phyloP scores from a whole-genome alignment of 345 rosid genomes.

The Ceriops decandra region DNA sequence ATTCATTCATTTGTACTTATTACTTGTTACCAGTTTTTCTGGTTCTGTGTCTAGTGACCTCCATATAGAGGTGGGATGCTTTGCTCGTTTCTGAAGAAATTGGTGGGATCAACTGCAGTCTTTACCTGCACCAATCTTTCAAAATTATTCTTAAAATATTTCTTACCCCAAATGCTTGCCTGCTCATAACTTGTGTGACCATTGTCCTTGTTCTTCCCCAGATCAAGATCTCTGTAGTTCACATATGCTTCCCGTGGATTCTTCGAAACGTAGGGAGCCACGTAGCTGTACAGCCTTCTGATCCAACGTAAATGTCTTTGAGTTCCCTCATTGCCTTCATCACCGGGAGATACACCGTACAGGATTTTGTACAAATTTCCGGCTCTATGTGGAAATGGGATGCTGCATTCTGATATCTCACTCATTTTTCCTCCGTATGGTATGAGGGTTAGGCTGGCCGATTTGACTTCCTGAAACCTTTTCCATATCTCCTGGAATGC shows the following conservation, averaged over 20 bases:
- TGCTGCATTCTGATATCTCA: constrained; percentile 34
- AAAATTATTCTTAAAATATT: constrained; percentile 8
- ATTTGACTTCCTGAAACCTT: constrained; percentile 25
- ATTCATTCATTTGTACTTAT: no score
- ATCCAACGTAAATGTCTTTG: constrained; percentile 28
- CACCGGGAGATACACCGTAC: constrained; percentile 33
- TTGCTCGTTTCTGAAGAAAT: constrained; percentile 16
- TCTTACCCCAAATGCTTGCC: not conserved
- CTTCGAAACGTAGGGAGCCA: constrained; percentile 50
- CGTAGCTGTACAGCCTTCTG: constrained; percentile 33
- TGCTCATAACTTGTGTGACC: constrained; percentile 14
- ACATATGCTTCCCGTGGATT: constrained; percentile 3
- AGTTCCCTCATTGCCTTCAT: constrained; percentile 15
- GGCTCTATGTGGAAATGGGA: constrained; percentile 51
- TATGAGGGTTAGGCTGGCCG: constrained; percentile 13
- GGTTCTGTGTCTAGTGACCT: no score
- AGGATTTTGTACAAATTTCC: constrained; percentile 48
- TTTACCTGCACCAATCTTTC: constrained; percentile 1
- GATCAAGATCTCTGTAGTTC: constrained; percentile 8
- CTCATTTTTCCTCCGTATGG: constrained; percentile 70
- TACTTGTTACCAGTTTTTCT: no score
- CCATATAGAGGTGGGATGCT: constrained; percentile 13
- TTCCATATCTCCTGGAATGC: constrained; percentile 26
- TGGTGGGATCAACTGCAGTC: constrained; percentile 11
- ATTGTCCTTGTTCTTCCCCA: constrained; percentile 12